Percentiles rank a stretch among this genome's conserved stretches.
Evolutionary conservation across 176 grass and related monocot species (phyloP).

Genomic region (Oryza glaberrima): DNA sequence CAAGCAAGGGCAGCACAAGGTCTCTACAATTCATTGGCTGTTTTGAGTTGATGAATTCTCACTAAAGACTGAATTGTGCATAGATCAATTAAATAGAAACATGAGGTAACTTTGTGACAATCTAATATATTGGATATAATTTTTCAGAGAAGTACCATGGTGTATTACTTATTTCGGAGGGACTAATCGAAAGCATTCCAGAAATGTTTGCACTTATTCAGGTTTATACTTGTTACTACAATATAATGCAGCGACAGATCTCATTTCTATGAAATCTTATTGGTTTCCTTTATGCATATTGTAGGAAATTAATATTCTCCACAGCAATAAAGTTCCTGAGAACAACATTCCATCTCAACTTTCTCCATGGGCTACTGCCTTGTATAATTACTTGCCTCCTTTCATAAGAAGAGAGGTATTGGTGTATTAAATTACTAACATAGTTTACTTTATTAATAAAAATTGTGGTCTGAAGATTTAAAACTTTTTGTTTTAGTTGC

Average conservation of each 20-base stretch:
- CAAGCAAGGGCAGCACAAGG: constrained; percentile 75
- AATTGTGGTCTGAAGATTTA: constrained; percentile 2
- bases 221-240: constrained; percentile 48
- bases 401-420: constrained; percentile 76
- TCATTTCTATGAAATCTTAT: constrained; percentile 4
- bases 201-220: constrained; percentile 81
- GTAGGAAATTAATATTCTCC: constrained; percentile 76
- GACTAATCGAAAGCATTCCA: constrained; percentile 73
- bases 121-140: not conserved
- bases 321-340: constrained; percentile 54
- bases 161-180: constrained; percentile 73
- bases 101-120: not conserved
- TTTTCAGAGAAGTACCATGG: constrained; percentile 74
- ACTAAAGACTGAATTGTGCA: not conserved
- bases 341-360: constrained; percentile 52
- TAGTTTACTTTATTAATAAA: not conserved
- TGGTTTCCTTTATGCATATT: constrained; percentile 24
- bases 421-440: not conserved
- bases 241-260: not conserved
- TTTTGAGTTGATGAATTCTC: not conserved
- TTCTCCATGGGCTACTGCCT: constrained; percentile 72
- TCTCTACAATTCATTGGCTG: constrained; percentile 21
- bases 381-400: constrained; percentile 64
- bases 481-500: constrained; percentile 43
- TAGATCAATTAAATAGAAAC: not conserved